phyloP scores from a whole-genome alignment of 345 rosid genomes.

The Diplotaxis tenuifolia region DNA sequence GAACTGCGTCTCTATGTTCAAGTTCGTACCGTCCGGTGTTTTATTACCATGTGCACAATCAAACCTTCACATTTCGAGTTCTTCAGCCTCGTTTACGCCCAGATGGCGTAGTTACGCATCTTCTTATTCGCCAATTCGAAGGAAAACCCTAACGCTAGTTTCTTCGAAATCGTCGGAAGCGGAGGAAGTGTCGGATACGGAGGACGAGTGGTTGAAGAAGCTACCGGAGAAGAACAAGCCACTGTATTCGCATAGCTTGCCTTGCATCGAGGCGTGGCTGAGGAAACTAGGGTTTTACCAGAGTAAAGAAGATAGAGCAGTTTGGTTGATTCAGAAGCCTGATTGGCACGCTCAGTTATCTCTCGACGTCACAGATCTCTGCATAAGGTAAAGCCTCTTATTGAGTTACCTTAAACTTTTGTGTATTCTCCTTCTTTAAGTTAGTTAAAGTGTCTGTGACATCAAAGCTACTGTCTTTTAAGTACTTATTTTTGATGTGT shows the following conservation, averaged over 20 bases:
- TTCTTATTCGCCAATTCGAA: slow-evolving; percentile 15
- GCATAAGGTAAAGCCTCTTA: slow-evolving; percentile 52
- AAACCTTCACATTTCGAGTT: slow-evolving; percentile 20
- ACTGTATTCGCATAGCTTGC: slow-evolving; percentile 85
- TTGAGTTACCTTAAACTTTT: background rate
- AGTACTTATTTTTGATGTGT: background rate
- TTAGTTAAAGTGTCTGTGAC: background rate
- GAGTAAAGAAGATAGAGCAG: slow-evolving; percentile 70
- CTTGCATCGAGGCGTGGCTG: slow-evolving; percentile 91
- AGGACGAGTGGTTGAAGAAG: slow-evolving; percentile 77
- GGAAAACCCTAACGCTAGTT: slow-evolving; percentile 28
- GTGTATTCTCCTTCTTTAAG: background rate
- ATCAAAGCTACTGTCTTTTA: slow-evolving; percentile 2
- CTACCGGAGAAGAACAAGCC: slow-evolving; percentile 84
- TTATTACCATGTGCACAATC: slow-evolving; percentile 3
- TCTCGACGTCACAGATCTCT: slow-evolving; percentile 84
- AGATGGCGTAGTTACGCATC: slow-evolving; percentile 21
- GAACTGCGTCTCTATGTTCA: slow-evolving; percentile 44
- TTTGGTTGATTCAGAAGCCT: slow-evolving; percentile 72
- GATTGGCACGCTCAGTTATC: slow-evolving; percentile 91
- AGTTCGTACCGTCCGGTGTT: slow-evolving; percentile 16
- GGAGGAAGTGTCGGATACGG: slow-evolving; percentile 51
- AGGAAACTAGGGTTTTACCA: slow-evolving; percentile 68
- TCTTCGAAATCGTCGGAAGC: slow-evolving; percentile 61
- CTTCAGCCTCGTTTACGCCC: slow-evolving; percentile 18